Evolutionary conservation across 768 basidiomycete species (phyloP), one percentile per base, ranked within the genome.

Genomic region (Neoboletus magnificus): DNA sequence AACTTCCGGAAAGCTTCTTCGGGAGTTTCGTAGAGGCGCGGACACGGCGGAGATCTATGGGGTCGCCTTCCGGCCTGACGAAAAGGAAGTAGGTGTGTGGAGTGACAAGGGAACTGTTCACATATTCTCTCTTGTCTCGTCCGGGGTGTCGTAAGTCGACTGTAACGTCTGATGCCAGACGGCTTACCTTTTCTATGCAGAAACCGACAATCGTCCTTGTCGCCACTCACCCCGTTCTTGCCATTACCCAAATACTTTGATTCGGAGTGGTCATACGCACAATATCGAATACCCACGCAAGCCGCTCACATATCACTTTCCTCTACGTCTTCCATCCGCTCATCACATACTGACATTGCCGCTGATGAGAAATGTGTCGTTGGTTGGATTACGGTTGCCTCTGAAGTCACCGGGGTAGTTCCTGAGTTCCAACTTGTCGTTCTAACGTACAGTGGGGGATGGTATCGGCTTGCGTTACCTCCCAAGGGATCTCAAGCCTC

Each of bases 51-150:
- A 89, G 64, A 94, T 96, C 42, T 95, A 93, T 70, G 91, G 91
- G 3, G 88, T 94, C 20, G 86, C 88, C 13, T 93, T 95, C 71
- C 81, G 93, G 36, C 86, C 84, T 5, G 92, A 93, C 62, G 94
- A 95, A 64, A 81, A 79, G 54, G 91, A 93, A 61, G 74, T 96
- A 0, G 91, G 90, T 64, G 93, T 91, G 11, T 93, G 92, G 88
- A 94, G 92, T 66, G 93, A 97, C 71, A 97, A 97, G 72, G 93
- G 93, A 35, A 97, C 93, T 0, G 85, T 97, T 8, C 93, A 97
- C 67, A 78, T 94, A 41, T 96, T 95, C 71, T 84, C 88, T 41
- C 77, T 96, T 23, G 77, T 80, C 45, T 78, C 79, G 39, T 82
- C 86, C 20, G 85, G 84, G 9, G 71, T 82, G 58, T 81, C 83